These are phyloP conservation scores for Spinacia oleracea DNA, from an alignment of 179 eudicot species.

Conservation along the genomic window DNA sequence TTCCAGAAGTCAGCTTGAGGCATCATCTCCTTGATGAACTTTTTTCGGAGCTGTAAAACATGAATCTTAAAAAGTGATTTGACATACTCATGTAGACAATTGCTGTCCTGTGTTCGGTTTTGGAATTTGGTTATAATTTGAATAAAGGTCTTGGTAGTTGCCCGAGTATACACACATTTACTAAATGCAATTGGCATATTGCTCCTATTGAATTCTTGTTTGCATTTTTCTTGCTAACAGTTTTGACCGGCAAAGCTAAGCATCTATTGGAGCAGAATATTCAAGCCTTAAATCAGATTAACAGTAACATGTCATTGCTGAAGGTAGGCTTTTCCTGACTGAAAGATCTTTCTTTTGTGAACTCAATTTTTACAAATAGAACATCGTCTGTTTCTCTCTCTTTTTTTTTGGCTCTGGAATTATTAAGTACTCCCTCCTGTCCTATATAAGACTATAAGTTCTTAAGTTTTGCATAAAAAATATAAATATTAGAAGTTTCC, in stretches of 20 bases:
- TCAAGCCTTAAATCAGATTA: slow-evolving; percentile 48
- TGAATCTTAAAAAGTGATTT: background rate
- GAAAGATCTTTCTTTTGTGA: background rate
- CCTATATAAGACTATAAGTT: background rate
- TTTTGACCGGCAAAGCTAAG: slow-evolving; percentile 48
- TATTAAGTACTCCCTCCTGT: background rate
- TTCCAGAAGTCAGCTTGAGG: background rate
- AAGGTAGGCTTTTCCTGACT: slow-evolving; percentile 42
- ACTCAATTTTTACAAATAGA: background rate
- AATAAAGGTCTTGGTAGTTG: background rate
- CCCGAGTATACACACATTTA: background rate
- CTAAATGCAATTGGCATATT: background rate
- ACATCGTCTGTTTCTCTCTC: background rate
- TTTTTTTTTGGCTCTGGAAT: background rate
- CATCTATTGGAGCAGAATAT: slow-evolving; percentile 64
- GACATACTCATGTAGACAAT: background rate
- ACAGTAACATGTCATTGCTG: slow-evolving; percentile 48
- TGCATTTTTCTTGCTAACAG: slow-evolving; percentile 39
- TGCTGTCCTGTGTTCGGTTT: background rate
- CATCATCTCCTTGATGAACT: background rate
- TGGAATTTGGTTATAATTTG: background rate
- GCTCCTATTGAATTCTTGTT: slow-evolving; percentile 11
- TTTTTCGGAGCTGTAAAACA: background rate
- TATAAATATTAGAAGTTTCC: background rate
- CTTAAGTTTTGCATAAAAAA: background rate